These are phyloP conservation scores for Quercus phellos DNA, from an alignment of 331 rosid genomes.

Conservation along the genomic window DNA sequence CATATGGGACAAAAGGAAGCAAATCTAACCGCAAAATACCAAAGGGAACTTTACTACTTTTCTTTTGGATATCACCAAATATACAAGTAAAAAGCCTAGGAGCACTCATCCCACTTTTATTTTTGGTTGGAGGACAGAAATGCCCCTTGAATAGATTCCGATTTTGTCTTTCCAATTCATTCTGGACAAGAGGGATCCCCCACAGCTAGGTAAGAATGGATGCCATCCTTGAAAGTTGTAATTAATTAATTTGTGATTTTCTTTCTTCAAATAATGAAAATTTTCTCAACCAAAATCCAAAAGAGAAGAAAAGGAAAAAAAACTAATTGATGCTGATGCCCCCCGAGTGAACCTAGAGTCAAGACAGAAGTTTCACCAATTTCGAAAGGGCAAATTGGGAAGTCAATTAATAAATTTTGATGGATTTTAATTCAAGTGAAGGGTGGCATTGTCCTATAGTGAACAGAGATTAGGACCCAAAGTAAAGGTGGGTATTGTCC, in stretches of 20 bases:
- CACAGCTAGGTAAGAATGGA: background rate
- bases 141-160: constrained; percentile 1
- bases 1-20: constrained; percentile 24
- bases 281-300: too few relatives aligned
- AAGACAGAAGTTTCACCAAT: constrained; percentile 15
- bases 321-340: background rate
- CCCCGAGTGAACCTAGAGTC: background rate
- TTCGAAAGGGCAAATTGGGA: constrained; percentile 26
- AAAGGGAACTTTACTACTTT: constrained; percentile 34
- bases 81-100: constrained; percentile 7
- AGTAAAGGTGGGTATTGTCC: constrained; percentile 31
- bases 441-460: constrained; percentile 5
- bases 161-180: background rate
- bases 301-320: too few relatives aligned
- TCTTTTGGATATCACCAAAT: constrained; percentile 30
- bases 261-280: too few relatives aligned
- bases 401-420: background rate
- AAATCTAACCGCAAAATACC: constrained; percentile 36
- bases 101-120: background rate
- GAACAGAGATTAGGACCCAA: constrained; percentile 24
- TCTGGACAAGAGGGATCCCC: background rate
- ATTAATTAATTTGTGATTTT: too few relatives aligned
- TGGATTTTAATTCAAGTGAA: background rate
- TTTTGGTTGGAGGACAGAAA: constrained; percentile 3
- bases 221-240: too few relatives aligned